phyloP scores from a whole-genome alignment of 495 filamentous ascomycete genomes.

The Glonium stellatum region DNA sequence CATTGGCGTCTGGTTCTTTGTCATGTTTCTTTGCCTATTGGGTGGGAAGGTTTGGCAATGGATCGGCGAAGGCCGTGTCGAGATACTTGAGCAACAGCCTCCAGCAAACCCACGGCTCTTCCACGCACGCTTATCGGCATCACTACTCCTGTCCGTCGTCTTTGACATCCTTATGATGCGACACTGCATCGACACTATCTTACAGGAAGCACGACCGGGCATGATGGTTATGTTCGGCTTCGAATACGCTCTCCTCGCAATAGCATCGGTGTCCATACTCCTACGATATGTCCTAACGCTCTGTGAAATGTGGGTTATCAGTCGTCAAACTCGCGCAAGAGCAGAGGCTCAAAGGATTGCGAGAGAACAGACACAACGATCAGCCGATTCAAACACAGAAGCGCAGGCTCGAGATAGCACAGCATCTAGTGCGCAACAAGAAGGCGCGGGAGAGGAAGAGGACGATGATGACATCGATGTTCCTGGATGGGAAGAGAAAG shows the following conservation, averaged over 20 bases:
- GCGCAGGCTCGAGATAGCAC: slow-evolving; percentile 30
- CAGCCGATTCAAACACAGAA: slow-evolving; percentile 30
- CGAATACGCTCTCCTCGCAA: slow-evolving; percentile 81
- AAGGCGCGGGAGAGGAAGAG: slow-evolving; percentile 61
- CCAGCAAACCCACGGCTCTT: slow-evolving; percentile 86
- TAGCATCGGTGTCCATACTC: slow-evolving; percentile 71
- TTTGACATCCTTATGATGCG: slow-evolving; percentile 71
- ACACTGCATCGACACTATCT: slow-evolving; percentile 74
- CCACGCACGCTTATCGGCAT: slow-evolving; percentile 72
- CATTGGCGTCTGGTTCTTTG: slow-evolving; percentile 83
- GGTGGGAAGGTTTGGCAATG: slow-evolving; percentile 96
- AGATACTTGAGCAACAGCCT: slow-evolving; percentile 90
- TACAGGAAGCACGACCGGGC: slow-evolving; percentile 77
- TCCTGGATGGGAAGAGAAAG: slow-evolving; percentile 94
- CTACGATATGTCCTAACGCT: slow-evolving; percentile 74
- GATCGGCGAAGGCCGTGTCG: slow-evolving; percentile 92
- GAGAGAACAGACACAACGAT: slow-evolving; percentile 54
- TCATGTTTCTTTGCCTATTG: slow-evolving; percentile 91
- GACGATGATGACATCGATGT: slow-evolving; percentile 92
- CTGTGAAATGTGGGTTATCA: slow-evolving; percentile 65
- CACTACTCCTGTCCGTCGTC: slow-evolving; percentile 64
- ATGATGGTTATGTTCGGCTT: slow-evolving; percentile 99
- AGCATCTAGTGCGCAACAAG: slow-evolving; percentile 22
- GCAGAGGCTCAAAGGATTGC: slow-evolving; percentile 51
- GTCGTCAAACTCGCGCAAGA: slow-evolving; percentile 59